Evolutionary conservation across 73 alveolate genomes (phyloP).

Genomic region (Blepharisma stoltei): DNA sequence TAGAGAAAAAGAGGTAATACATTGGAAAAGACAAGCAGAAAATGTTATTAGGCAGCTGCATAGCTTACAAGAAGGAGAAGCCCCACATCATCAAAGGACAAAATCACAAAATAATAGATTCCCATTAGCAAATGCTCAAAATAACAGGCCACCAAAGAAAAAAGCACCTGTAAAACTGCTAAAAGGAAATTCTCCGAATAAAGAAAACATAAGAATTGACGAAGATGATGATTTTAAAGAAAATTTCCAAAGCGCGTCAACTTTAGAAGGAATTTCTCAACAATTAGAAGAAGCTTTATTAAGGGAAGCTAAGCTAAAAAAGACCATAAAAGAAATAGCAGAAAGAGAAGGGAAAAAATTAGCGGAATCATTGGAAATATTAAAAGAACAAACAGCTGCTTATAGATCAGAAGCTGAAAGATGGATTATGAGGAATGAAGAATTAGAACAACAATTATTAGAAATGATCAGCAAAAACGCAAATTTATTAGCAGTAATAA

Average conservation of each 20-base stretch:
- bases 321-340: neutral
- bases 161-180: neutral
- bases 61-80: neutral
- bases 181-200: neutral
- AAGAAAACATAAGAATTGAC: neutral
- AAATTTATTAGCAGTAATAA: neutral
- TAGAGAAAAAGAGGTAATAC: constrained; percentile 20
- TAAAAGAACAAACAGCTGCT: neutral
- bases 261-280: neutral
- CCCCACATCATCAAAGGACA: neutral
- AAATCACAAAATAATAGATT: constrained; percentile 4
- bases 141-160: neutral
- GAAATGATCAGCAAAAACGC: neutral
- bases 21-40: constrained; percentile 31
- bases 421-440: constrained; percentile 32
- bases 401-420: constrained; percentile 32
- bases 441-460: constrained; percentile 7
- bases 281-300: constrained; percentile 9
- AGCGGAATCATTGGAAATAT: neutral
- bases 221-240: neutral
- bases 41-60: constrained; percentile 18
- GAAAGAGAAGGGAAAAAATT: constrained; percentile 5
- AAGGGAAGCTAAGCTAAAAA: constrained; percentile 24
- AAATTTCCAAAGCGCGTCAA: too few species aligned
- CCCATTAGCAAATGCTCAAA: neutral